These are phyloP conservation scores for Cryphonectria carpinicola DNA, from an alignment of 2,329 filamentous ascomycete species.

Conservation along the genomic window DNA sequence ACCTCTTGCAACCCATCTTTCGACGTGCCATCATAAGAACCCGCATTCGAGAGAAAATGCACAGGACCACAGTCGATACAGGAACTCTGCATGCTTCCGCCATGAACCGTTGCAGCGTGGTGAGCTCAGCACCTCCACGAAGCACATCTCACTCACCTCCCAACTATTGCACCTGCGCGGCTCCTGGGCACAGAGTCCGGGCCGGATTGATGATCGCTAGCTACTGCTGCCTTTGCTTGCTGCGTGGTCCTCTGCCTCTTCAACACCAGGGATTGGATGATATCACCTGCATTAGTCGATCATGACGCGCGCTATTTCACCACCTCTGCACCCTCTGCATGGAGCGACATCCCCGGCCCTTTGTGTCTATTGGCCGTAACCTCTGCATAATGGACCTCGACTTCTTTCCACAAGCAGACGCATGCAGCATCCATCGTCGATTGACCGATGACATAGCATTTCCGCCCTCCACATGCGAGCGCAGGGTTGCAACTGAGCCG, in stretches of 20 bases:
- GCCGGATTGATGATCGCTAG: background rate
- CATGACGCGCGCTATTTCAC: slow-evolving; percentile 10
- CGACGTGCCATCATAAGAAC: background rate
- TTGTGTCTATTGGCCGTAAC: slow-evolving; percentile 20
- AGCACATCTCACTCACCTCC: background rate
- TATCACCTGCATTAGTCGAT: slow-evolving; percentile 7
- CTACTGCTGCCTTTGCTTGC: background rate
- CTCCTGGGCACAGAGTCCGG: background rate
- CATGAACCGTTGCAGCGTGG: background rate
- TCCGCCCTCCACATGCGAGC: slow-evolving; percentile 21
- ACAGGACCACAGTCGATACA: background rate
- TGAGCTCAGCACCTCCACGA: background rate
- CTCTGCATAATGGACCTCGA: slow-evolving; percentile 26
- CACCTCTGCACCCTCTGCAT: slow-evolving; percentile 22
- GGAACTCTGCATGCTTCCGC: background rate
- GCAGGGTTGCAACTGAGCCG: slow-evolving; percentile 7
- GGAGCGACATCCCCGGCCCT: slow-evolving; percentile 4
- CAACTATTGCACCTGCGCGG: background rate
- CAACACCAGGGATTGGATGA: background rate
- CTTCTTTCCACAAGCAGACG: slow-evolving; percentile 20
- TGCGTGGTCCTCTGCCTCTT: background rate
- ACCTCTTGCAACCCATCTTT: slow-evolving; percentile 1
- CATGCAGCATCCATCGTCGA: slow-evolving; percentile 21
- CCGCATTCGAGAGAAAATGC: background rate
- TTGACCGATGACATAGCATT: slow-evolving; percentile 21